Evolutionary conservation across 2,329 filamentous ascomycete genomes (phyloP).

Genomic region (Pseudogymnoascus sp.): DNA sequence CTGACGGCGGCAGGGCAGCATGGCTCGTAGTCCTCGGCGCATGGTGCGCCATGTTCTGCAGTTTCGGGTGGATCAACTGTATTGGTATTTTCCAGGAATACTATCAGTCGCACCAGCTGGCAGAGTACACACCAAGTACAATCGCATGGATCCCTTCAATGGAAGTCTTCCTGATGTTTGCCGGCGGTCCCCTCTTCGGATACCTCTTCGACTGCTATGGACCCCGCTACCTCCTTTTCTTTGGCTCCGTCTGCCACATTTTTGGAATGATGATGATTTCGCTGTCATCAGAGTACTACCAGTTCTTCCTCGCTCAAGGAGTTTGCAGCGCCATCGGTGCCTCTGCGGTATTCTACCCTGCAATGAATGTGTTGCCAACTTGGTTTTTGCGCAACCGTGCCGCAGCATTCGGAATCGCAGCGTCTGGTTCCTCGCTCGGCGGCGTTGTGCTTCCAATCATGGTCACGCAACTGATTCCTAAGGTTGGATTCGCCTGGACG

Average conservation of each 20-base stretch:
- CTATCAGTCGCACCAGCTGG: constrained; percentile 43
- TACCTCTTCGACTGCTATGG: constrained; percentile 56
- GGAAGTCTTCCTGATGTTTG: constrained; percentile 45
- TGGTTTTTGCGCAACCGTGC: constrained; percentile 43
- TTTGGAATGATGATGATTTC: constrained; percentile 57
- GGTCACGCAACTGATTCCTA: constrained; percentile 44
- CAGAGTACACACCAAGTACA: constrained; percentile 41
- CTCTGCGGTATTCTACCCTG: constrained; percentile 38
- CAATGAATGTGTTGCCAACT: constrained; percentile 35
- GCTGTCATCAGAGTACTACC: constrained; percentile 46
- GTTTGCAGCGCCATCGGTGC: constrained; percentile 38
- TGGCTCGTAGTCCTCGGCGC: constrained; percentile 48
- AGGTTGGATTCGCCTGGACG: constrained; percentile 48
- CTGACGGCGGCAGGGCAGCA: constrained; percentile 49
- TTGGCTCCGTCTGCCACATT: constrained; percentile 47
- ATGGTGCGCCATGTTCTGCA: constrained; percentile 39
- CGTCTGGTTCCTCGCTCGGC: constrained; percentile 41
- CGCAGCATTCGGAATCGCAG: constrained; percentile 40
- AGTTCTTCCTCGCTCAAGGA: constrained; percentile 42
- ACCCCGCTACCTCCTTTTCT: constrained; percentile 45
- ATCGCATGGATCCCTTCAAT: constrained; percentile 56
- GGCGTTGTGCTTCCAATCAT: constrained; percentile 56
- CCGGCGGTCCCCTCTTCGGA: constrained; percentile 53
- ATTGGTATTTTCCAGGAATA: constrained; percentile 50
- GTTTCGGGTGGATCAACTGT: constrained; percentile 44